A percentile compares a stretch with the other conserved stretches of the same genome.
These are phyloP conservation scores for Globisporangium spinosum DNA, from an alignment of 352 stramenopile genomes.

Conservation along the genomic window DNA sequence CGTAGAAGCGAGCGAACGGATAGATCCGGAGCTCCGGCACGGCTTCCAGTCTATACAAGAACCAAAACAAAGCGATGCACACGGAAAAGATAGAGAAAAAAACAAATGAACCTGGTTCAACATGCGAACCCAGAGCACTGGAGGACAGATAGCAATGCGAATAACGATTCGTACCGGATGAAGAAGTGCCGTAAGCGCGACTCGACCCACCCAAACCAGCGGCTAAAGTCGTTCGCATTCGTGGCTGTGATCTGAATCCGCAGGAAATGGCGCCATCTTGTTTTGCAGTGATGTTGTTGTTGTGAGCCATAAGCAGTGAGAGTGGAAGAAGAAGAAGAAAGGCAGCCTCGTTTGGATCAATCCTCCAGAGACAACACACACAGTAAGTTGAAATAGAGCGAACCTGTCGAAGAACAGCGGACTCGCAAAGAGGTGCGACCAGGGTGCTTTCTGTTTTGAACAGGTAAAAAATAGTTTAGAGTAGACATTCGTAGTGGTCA, in stretches of 20 bases:
- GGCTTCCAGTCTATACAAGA: slow-evolving; percentile 44
- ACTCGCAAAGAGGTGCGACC: slow-evolving; percentile 74
- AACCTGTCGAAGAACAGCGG: slow-evolving; percentile 79
- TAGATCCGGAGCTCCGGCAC: slow-evolving; percentile 56
- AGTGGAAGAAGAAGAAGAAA: background rate
- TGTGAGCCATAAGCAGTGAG: slow-evolving; percentile 3
- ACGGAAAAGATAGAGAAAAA: background rate
- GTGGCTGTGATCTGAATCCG: slow-evolving; percentile 67
- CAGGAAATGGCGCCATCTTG: slow-evolving; percentile 77
- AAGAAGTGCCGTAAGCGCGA: slow-evolving; percentile 81
- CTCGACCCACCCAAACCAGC: slow-evolving; percentile 87
- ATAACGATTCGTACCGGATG: slow-evolving; percentile 40
- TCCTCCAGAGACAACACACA: background rate
- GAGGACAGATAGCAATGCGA: background rate
- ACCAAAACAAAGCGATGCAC: background rate
- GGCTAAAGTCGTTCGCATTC: slow-evolving; percentile 49
- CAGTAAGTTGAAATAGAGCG: background rate
- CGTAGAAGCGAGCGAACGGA: slow-evolving; percentile 82
- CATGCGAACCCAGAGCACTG: background rate
- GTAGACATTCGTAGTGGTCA: background rate
- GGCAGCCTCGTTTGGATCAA: background rate
- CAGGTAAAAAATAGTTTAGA: slow-evolving; percentile 10
- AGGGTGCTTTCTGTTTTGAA: slow-evolving; percentile 56
- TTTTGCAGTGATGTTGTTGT: background rate
- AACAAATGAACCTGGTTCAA: background rate